Conservation (phyloP, 352 stramenopile species). For the Aphanomyces astaci region DNA sequence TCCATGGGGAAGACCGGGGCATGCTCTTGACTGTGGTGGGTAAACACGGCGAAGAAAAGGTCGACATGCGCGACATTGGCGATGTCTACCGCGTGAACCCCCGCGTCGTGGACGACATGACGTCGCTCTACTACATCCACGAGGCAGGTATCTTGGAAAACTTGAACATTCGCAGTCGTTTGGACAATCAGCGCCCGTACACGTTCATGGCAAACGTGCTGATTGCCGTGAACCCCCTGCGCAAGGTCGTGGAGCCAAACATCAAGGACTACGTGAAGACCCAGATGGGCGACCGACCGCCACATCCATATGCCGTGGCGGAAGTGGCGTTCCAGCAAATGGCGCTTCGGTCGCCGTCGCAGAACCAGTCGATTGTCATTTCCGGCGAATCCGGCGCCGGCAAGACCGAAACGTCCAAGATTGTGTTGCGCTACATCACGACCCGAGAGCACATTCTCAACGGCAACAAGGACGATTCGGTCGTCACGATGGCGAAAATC, state of each 20-base stretch:
- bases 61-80: conserved; percentile 75
- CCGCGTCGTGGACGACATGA: conserved; percentile 89
- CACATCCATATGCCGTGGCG: conserved; percentile 75
- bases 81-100: conserved; percentile 83
- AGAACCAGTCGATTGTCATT: conserved; percentile 85
- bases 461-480: conserved; percentile 23
- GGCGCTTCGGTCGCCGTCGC: conserved; percentile 63
- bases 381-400: conserved; percentile 78
- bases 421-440: conserved; percentile 81
- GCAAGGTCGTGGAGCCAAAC: conserved; percentile 63
- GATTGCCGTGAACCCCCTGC: conserved; percentile 88
- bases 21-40: conserved; percentile 61
- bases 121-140: conserved; percentile 92
- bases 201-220: conserved; percentile 92
- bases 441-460: conserved; percentile 63
- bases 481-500: conserved; percentile 37
- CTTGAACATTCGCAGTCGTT: conserved; percentile 84
- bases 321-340: conserved; percentile 87
- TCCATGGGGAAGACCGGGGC: conserved; percentile 49
- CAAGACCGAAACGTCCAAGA: conserved; percentile 87
- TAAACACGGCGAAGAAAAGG: conserved; percentile 57
- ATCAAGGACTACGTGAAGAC: conserved; percentile 79
- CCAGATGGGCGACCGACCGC: conserved; percentile 76
- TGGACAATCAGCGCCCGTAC: conserved; percentile 84
- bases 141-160: conserved; percentile 93